Evolutionary conservation across 306 rosid species (phyloP).

Genomic region (Cyamopsis tetragonoloba): DNA sequence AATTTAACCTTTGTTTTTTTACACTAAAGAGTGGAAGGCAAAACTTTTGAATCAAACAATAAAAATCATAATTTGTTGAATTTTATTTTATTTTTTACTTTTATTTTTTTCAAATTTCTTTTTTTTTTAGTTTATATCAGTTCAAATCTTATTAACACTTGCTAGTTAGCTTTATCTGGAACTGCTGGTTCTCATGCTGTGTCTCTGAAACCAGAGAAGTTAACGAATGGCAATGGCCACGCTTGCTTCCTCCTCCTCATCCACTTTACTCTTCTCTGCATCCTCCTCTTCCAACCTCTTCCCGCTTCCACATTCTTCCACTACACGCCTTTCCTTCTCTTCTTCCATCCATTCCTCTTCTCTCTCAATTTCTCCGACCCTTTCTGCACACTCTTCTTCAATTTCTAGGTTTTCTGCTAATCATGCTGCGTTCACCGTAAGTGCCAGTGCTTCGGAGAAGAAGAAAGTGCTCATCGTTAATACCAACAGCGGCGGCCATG

Average conservation of each 20-base stretch:
- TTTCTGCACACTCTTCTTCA: slow-evolving; percentile 27
- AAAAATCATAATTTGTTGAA: background rate
- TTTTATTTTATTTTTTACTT: background rate
- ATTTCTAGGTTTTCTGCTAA: slow-evolving; percentile 29
- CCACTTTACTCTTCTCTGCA: slow-evolving; percentile 50
- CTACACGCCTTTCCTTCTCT: slow-evolving; percentile 48
- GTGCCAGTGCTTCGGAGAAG: slow-evolving; percentile 52
- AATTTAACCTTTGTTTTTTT: no score
- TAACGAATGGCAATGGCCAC: slow-evolving; percentile 73
- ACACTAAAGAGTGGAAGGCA: no score
- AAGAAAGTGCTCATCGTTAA: slow-evolving; percentile 78
- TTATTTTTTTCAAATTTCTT: background rate
- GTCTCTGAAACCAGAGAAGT: background rate
- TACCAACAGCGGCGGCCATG: slow-evolving; percentile 86
- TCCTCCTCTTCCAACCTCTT: slow-evolving; percentile 39
- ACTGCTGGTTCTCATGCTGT: slow-evolving; percentile 52
- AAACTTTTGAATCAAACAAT: background rate
- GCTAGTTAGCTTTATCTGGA: slow-evolving; percentile 28
- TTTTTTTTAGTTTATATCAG: no score
- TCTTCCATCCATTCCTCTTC: slow-evolving; percentile 43
- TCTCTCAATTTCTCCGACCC: slow-evolving; percentile 45
- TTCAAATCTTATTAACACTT: no score
- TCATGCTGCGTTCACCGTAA: slow-evolving; percentile 37
- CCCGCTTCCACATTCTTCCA: slow-evolving; percentile 40
- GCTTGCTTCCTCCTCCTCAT: slow-evolving; percentile 64